Evolutionary conservation across 2,329 filamentous ascomycete species (phyloP), one percentile per base, ranked within the genome.

Genomic region (Verticillium nonalfalfae): DNA sequence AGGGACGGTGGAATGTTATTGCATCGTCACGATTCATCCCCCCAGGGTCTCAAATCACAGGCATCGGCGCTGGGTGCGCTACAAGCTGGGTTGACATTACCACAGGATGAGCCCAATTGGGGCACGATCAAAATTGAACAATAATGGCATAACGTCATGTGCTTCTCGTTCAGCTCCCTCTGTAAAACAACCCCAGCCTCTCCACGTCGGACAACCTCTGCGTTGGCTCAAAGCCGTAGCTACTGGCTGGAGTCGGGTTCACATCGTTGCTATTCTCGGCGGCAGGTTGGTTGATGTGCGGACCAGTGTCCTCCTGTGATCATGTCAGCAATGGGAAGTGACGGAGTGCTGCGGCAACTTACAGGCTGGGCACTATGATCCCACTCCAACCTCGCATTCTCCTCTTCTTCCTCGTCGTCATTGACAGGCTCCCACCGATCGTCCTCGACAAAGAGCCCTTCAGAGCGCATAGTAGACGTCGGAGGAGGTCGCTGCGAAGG

Each of bases 11-110:
- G 80, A 93, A 89, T 70, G 76, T 85, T 62, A 84, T 96, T 69
- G 81, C 82, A 26, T 83, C 86, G 56, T 78, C 79, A 59, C 81
- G 80, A 65, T 80, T 81, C 69, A 75, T 87, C 45, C 80, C 81
- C 15, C 71, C 79, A 4, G 77, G 74, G 10, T 79, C 77, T 61
- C 76, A 76, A 21, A 85, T 92, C 61, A 75, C 80, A 65, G 77
- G 76, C 58, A 81, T 97, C 58, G 91, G 89, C 31, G 92, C 91
- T n/a, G 93, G 93, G 1, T 97, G 92, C 76, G 93, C 93, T 55
- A 97, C 93, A 18, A 96, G 88, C 71, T 97, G 92, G 88, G 79
- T 96, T 60, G 83, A 80, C 65, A 78, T 85, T 58, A 69, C 68
- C 6, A 66, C 61, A 18, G 55, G 66, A 36, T 75, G 66, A 74